Base-by-base conservation (phyloP, 768 basidiomycete genomes). In the Tylopilus rubrobrunneus region DNA sequence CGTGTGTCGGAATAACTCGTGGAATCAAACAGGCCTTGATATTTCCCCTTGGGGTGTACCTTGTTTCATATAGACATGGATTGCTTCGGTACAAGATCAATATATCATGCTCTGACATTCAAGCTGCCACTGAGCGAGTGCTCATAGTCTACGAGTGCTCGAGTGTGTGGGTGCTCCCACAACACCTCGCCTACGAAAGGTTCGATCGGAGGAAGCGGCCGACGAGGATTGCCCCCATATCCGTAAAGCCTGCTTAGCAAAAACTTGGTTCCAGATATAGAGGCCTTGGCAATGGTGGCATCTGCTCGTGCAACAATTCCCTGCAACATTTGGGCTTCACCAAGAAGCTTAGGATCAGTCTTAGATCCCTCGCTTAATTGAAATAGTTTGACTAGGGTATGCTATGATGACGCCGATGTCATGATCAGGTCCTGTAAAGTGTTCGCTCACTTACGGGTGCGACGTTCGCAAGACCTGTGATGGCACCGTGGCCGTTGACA, bases 401-500 rank as follows among this genome's bases (percentile, higher is more conserved):
- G 65, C 85, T 89, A 63, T 41, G 56, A 51, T 40, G 42, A 43
- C 29, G 27, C n/a, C 34, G 34, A 45, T 48, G 46, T 56, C 29
- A 59, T 21, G 5, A 27, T 27, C 7, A 23, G 19, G 43, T 5
- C 33, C 36, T 41, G 40, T 34, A 4, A 39, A 39, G n/a, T 29
- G 12, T 55, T 54, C 47, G 29, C 33, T 48, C 39, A 59, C 80
- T 55, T 61, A 86, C 89, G 10, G 90, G 91, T 43, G 87, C 84
- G 52, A 94, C 66, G 66, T 95, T 95, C 8, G 81, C 92, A 19
- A 95, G 83, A 44, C 93, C 93, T 33, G 89, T 92, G 66, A 96
- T 96, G 45, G 90, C 92, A 45, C 94, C 94, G 61, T 94, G 86
- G 3, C 79, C 92, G 56, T 85, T 83, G 29, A 80, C 86, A 64